These are phyloP conservation scores for Epichloe coenophiala DNA, from an alignment of 2,329 filamentous ascomycete genomes.

Conservation along the genomic window DNA sequence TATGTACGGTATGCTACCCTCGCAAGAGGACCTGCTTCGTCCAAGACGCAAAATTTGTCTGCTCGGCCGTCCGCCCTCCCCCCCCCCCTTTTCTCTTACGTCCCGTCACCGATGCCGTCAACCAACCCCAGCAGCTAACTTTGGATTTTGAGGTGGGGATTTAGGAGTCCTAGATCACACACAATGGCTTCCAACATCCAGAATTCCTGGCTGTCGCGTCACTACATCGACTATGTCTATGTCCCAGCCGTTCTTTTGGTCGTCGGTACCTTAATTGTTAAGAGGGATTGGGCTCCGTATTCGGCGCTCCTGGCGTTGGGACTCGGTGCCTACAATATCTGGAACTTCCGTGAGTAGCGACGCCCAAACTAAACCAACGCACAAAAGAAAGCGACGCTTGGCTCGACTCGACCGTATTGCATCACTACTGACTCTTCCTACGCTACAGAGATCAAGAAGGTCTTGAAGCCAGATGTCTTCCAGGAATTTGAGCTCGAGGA, in stretches of 20 bases:
- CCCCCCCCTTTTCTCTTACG: background rate
- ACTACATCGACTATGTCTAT: constrained; percentile 68
- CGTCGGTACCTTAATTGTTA: constrained; percentile 62
- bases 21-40: background rate
- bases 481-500: constrained; percentile 88
- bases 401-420: constrained; percentile 4
- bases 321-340: constrained; percentile 60
- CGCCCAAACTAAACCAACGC: background rate
- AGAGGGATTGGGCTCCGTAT: constrained; percentile 62
- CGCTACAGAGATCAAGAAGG: constrained; percentile 55
- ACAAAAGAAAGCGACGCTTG: background rate
- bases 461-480: constrained; percentile 77
- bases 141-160: background rate
- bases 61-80: background rate
- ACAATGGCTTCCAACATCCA: constrained; percentile 15
- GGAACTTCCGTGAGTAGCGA: constrained; percentile 48
- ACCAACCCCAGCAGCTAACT: background rate
- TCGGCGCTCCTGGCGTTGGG: constrained; percentile 52
- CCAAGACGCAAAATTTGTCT: background rate
- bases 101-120: background rate
- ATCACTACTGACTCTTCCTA: constrained; percentile 1
- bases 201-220: constrained; percentile 32
- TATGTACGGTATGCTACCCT: background rate
- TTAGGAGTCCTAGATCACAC: background rate
- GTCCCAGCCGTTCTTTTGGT: constrained; percentile 71